Evolutionary conservation across 164 flowering plant species (phyloP).

Genomic region (Berberis vulgaris): DNA sequence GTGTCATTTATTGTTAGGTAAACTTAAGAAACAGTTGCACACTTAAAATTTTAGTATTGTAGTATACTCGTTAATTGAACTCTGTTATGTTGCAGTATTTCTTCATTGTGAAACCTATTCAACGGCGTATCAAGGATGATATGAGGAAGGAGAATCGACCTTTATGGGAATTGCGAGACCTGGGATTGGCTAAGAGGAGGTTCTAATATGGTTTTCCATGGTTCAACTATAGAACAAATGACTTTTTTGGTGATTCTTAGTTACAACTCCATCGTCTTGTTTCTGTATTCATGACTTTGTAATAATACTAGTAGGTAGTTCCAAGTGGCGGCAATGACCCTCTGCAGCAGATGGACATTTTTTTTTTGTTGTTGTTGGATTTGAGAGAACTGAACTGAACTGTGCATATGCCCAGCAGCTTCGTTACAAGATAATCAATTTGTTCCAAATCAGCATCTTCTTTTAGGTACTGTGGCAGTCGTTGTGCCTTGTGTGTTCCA

Average conservation of each 20-base stretch:
- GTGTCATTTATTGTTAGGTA: too few relatives aligned
- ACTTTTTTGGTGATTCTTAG: background rate
- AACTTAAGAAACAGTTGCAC: too few relatives aligned
- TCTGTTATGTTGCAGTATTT: background rate
- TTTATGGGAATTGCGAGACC: conserved; percentile 2
- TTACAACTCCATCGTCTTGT: background rate
- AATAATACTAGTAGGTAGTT: background rate
- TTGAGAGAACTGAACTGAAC: background rate
- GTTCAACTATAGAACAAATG: background rate
- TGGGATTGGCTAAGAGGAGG: background rate
- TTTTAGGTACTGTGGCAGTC: too few relatives aligned
- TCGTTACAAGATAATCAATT: too few relatives aligned
- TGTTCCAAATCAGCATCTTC: too few relatives aligned
- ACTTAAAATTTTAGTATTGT: too few relatives aligned
- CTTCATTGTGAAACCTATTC: background rate
- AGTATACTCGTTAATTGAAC: background rate
- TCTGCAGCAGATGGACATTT: background rate
- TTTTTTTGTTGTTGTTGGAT: background rate
- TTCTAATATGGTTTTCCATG: conserved; percentile 4
- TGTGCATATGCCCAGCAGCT: background rate
- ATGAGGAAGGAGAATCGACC: background rate
- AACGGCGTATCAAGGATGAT: background rate
- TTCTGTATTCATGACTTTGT: background rate
- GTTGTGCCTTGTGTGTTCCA: too few relatives aligned
- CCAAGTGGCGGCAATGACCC: conserved; percentile 3